Percentiles rank a stretch among this genome's conserved stretches.
Conservation (phyloP, 257 asterid genomes). For the Penstemon barbatus region DNA sequence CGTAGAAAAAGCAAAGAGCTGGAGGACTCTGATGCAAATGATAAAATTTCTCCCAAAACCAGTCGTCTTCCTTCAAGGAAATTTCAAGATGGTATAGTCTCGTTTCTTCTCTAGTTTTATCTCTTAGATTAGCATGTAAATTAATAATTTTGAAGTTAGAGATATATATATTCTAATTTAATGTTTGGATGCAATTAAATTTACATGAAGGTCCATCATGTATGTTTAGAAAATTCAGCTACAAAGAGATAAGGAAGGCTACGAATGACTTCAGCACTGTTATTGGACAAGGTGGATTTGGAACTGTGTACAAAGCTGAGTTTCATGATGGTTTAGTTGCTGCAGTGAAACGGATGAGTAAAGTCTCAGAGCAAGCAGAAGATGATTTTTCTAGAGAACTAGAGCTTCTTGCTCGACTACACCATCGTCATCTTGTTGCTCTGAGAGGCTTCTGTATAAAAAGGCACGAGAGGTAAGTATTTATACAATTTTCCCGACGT, state of each 20-base stretch:
- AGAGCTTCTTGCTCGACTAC: slow-evolving; percentile 90
- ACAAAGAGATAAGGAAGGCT: slow-evolving; percentile 82
- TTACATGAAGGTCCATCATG: slow-evolving; percentile 63
- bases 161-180: slow-evolving; percentile 21
- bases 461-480: slow-evolving; percentile 69
- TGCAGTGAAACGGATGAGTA: slow-evolving; percentile 92
- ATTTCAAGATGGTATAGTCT: slow-evolving; percentile 65
- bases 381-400: slow-evolving; percentile 87
- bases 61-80: slow-evolving; percentile 52
- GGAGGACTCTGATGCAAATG: slow-evolving; percentile 43
- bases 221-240: slow-evolving; percentile 84
- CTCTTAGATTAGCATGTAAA: slow-evolving; percentile 19
- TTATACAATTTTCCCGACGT: slow-evolving; percentile 1
- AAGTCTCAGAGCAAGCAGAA: slow-evolving; percentile 84
- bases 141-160: not conserved
- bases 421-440: slow-evolving; percentile 95
- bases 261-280: slow-evolving; percentile 69
- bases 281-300: slow-evolving; percentile 95
- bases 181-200: slow-evolving; percentile 23
- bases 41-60: slow-evolving; percentile 46
- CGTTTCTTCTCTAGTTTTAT: slow-evolving; percentile 16
- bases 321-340: slow-evolving; percentile 62
- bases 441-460: slow-evolving; percentile 82
- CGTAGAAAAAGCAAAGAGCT: slow-evolving; percentile 67
- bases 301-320: slow-evolving; percentile 82